Evolutionary conservation across 2,329 filamentous ascomycete genomes (phyloP).

Genomic region (Diaporthe sp.): DNA sequence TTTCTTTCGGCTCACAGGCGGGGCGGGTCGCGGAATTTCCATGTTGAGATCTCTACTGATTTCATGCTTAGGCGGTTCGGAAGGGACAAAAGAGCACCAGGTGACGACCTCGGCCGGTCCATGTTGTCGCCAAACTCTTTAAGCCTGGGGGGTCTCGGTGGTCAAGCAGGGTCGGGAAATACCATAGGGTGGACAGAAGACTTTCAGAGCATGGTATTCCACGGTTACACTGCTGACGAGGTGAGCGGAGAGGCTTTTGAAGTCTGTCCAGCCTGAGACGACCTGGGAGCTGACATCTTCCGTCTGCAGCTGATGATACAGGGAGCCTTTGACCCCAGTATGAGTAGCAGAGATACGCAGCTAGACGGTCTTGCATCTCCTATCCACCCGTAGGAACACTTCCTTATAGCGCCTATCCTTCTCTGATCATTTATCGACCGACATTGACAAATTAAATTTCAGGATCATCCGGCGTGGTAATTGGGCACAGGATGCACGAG

Average conservation of each 20-base stretch:
- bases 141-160: background rate
- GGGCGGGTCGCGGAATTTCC: background rate
- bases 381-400: conserved; percentile 5
- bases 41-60: background rate
- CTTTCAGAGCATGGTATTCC: background rate
- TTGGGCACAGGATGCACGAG: background rate
- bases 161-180: too few relatives aligned
- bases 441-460: background rate
- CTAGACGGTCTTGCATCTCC: background rate
- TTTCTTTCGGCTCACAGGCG: background rate
- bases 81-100: background rate
- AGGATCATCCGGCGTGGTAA: background rate
- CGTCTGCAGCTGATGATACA: background rate
- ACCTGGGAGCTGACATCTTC: background rate
- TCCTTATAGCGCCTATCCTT: too few relatives aligned
- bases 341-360: background rate
- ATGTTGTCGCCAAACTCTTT: conserved; percentile 1
- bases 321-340: conserved; percentile 8
- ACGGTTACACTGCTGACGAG: conserved; percentile 15
- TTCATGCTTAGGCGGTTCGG: background rate
- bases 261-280: too few relatives aligned
- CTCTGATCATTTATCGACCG: too few relatives aligned
- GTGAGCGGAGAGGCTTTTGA: background rate
- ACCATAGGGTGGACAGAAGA: background rate
- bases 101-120: background rate